These are phyloP conservation scores for Geotrichum restrictum DNA, from an alignment of 1,139 yeast genomes.

Conservation along the genomic window DNA sequence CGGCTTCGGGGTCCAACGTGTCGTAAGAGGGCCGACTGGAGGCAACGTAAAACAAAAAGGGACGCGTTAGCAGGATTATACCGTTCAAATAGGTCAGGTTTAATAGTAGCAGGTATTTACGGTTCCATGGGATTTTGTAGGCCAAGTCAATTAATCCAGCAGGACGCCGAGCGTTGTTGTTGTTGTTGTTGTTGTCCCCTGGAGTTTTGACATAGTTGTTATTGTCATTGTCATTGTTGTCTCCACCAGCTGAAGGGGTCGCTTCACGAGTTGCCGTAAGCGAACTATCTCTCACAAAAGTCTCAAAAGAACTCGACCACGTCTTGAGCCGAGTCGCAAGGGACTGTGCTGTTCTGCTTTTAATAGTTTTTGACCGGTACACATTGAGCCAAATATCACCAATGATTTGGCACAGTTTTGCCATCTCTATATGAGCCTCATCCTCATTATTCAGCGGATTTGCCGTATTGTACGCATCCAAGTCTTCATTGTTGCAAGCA, in stretches of 20 bases:
- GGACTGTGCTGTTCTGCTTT: slow-evolving; percentile 14
- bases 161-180: too few relatives aligned
- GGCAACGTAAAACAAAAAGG: slow-evolving; percentile 44
- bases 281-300: slow-evolving; percentile 7
- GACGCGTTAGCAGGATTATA: slow-evolving; percentile 45
- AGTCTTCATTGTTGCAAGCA: slow-evolving; percentile 42
- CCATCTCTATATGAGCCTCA: slow-evolving; percentile 22
- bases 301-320: slow-evolving; percentile 29
- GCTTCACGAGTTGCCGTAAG: neutral
- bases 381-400: slow-evolving; percentile 19
- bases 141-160: slow-evolving; percentile 19
- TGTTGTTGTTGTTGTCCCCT: neutral
- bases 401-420: slow-evolving; percentile 16
- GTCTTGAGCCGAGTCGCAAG: slow-evolving; percentile 28
- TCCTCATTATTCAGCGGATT: slow-evolving; percentile 23
- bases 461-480: slow-evolving; percentile 41
- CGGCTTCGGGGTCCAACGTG: slow-evolving; percentile 22
- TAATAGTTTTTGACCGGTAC: slow-evolving; percentile 13
- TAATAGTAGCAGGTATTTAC: slow-evolving; percentile 34
- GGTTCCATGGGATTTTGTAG: slow-evolving; percentile 26
- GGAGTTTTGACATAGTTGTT: neutral
- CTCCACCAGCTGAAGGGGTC: neutral
- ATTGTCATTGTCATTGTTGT: neutral
- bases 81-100: slow-evolving; percentile 45
- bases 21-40: slow-evolving; percentile 17